Percentiles rank a stretch among this genome's conserved stretches.
These are phyloP conservation scores for Dipodascopsis tothii DNA, from an alignment of 805 yeast genomes.

Conservation along the genomic window DNA sequence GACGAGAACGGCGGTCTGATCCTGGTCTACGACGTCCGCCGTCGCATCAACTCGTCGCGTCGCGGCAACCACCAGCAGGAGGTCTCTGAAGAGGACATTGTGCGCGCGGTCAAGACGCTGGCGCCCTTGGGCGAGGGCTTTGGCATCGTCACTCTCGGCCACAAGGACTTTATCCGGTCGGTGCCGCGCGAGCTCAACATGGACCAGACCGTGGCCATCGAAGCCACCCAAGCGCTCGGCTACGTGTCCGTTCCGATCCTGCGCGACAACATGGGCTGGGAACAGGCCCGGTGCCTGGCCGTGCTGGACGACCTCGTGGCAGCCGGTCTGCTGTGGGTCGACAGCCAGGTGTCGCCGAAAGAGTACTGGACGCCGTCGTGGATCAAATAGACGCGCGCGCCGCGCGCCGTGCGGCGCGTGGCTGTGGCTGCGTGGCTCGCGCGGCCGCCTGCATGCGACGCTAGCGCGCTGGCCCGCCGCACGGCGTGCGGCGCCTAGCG, in stretches of 20 bases:
- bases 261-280: constrained; percentile 74
- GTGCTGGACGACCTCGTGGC: constrained; percentile 67
- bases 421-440: too few relatives aligned
- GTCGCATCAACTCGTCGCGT: constrained; percentile 22
- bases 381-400: too few relatives aligned
- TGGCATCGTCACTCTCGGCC: constrained; percentile 50
- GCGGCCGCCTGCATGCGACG: too few relatives aligned
- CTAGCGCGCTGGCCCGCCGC: too few relatives aligned
- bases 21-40: constrained; percentile 47
- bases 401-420: too few relatives aligned
- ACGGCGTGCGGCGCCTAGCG: too few relatives aligned
- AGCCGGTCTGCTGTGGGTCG: constrained; percentile 82
- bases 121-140: constrained; percentile 63
- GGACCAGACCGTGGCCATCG: constrained; percentile 67
- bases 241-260: constrained; percentile 58
- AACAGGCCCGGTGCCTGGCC: constrained; percentile 44
- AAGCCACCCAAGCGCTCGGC: constrained; percentile 71
- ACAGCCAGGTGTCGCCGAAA: constrained; percentile 35
- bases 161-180: constrained; percentile 50
- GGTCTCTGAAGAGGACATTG: constrained; percentile 46
- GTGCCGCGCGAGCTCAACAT: constrained; percentile 55
- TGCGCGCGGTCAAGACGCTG: constrained; percentile 47
- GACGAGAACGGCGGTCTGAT: constrained; percentile 78
- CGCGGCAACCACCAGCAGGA: not conserved
- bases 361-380: constrained; percentile 35